Evolutionary conservation across 805 yeast genomes (phyloP).

Genomic region (Cyberlindnera euphorbiiphila): DNA sequence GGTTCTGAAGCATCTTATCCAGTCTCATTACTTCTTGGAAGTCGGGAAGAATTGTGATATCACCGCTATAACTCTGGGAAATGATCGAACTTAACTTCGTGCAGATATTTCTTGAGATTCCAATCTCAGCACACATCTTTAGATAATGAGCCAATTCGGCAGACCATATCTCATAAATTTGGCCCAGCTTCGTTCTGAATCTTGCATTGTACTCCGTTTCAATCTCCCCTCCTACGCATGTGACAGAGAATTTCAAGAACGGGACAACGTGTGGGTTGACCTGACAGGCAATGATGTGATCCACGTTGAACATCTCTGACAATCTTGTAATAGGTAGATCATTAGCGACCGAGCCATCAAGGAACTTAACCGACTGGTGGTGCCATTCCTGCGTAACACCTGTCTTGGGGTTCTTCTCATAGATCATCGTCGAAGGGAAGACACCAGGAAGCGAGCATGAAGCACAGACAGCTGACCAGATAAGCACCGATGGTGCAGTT

Average conservation of each 20-base stretch:
- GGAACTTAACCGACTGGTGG: slow-evolving; percentile 68
- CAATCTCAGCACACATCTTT: slow-evolving; percentile 69
- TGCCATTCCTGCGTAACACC: slow-evolving; percentile 81
- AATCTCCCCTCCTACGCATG: slow-evolving; percentile 65
- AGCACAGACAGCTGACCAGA: slow-evolving; percentile 90
- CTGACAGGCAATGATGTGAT: slow-evolving; percentile 95
- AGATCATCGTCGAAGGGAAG: slow-evolving; percentile 80
- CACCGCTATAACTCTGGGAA: slow-evolving; percentile 88
- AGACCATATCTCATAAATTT: slow-evolving; percentile 53
- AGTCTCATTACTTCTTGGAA: slow-evolving; percentile 53
- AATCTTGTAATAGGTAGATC: slow-evolving; percentile 88
- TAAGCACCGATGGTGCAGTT: slow-evolving; percentile 76
- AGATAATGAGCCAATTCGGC: slow-evolving; percentile 77
- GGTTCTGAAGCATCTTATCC: slow-evolving; percentile 67
- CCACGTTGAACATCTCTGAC: slow-evolving; percentile 96
- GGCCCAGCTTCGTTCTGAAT: slow-evolving; percentile 47
- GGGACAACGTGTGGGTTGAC: slow-evolving; percentile 97
- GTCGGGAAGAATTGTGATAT: slow-evolving; percentile 87
- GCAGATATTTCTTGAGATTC: slow-evolving; percentile 66
- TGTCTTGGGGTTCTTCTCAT: slow-evolving; percentile 75
- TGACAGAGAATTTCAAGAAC: slow-evolving; percentile 61
- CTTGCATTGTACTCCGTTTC: slow-evolving; percentile 58
- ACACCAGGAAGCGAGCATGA: slow-evolving; percentile 93
- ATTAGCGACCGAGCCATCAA: slow-evolving; percentile 94
- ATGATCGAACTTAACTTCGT: slow-evolving; percentile 72